Conservation (phyloP, 2,329 filamentous ascomycete genomes). For the Lasiodiplodia sp. region DNA sequence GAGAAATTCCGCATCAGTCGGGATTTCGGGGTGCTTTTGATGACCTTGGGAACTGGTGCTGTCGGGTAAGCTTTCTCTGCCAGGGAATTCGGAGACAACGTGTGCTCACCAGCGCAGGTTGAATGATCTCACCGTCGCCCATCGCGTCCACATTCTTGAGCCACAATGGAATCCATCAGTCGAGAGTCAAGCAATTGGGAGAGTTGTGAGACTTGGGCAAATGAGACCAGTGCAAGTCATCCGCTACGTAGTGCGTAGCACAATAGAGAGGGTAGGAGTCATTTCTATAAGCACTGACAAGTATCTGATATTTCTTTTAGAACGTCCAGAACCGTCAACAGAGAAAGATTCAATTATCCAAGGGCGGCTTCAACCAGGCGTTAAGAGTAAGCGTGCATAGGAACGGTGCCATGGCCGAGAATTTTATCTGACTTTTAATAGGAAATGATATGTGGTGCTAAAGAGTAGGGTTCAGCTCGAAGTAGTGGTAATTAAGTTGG, state of each 20-base stretch:
- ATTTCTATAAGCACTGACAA: no score
- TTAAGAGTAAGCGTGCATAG: no score
- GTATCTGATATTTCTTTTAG: no score
- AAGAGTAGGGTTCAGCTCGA: no score
- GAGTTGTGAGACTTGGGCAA: conserved; percentile 38
- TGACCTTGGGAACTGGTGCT: conserved; percentile 38
- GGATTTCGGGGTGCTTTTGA: conserved; percentile 35
- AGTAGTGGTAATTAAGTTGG: no score
- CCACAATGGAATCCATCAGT: conserved; percentile 44
- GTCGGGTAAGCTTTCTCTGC: conserved; percentile 32
- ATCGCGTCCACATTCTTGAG: conserved; percentile 38
- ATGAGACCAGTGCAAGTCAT: conserved; percentile 35
- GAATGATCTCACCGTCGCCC: conserved; percentile 34
- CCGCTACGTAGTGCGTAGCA: conserved; percentile 38
- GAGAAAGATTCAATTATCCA: no score
- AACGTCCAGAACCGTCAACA: no score
- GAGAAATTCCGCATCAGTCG: conserved; percentile 29
- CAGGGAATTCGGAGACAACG: no score
- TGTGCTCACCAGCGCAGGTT: background rate
- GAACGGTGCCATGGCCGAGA: no score
- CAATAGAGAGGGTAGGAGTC: conserved; percentile 35
- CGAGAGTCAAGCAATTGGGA: conserved; percentile 39
- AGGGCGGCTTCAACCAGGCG: no score
- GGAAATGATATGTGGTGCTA: no score
- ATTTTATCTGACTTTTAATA: no score